Evolutionary conservation across 139 green algal genomes (phyloP).

Genomic region (Auxenochlorella pyrenoidosa): DNA sequence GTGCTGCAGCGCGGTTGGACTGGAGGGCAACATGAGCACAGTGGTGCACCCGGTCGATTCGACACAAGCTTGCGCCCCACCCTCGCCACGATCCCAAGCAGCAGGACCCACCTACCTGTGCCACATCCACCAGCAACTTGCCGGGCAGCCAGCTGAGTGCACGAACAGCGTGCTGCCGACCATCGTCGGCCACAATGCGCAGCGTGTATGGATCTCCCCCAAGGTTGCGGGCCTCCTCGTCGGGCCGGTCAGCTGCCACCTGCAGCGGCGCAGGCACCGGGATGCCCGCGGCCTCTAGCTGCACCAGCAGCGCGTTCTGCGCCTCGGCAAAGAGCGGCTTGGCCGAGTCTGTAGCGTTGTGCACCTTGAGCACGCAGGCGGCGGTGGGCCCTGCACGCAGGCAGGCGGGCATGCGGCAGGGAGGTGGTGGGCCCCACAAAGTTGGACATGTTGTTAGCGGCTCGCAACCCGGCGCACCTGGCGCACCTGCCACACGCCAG

Average conservation of each 20-base stretch:
- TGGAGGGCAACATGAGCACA: neutral
- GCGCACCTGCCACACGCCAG: neutral
- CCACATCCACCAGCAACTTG: neutral
- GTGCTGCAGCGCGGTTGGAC: neutral
- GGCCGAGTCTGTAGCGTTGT: neutral
- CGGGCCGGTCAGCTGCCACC: neutral
- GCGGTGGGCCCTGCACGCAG: neutral
- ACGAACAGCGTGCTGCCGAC: slow-evolving; percentile 12
- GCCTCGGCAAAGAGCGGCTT: slow-evolving; percentile 3
- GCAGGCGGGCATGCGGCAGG: neutral
- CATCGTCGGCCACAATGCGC: neutral
- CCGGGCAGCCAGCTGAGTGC: slow-evolving; percentile 29
- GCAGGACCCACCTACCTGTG: neutral
- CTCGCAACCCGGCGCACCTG: neutral
- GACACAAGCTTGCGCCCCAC: neutral
- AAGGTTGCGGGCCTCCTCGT: neutral
- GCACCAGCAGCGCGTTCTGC: slow-evolving; percentile 11
- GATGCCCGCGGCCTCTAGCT: neutral
- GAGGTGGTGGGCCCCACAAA: too few species aligned
- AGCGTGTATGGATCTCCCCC: neutral
- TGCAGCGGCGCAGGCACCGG: neutral
- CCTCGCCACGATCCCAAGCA: neutral
- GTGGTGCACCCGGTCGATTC: neutral
- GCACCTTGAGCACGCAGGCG: slow-evolving; percentile 1
- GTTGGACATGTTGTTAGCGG: too few species aligned